Evolutionary conservation across 257 asterid species (phyloP), one percentile per base, ranked within the genome.

Genomic region (Solanum sparsipilum): DNA sequence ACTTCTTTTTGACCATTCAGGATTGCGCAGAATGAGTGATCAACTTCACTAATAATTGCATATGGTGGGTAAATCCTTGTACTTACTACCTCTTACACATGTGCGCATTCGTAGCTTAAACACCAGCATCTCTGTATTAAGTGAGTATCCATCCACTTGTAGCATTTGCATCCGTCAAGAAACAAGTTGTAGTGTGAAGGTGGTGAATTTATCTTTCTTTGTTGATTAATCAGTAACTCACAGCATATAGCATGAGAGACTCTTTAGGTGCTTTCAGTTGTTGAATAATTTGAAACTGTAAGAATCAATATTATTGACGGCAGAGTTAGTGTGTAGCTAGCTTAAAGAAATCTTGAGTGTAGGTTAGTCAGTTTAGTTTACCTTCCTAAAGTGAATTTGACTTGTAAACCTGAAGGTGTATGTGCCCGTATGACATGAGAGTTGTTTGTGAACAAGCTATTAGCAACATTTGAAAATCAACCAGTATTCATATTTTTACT

Each of bases 1-100:
- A 46, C 36, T 46, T 46, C 25, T 29, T 48, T 48, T 48, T 48
- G 44, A 48, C 12, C 83, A 31, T 88, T 89, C 93, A 92, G 94
- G 91, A 48, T 39, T 74, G 87, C 32, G 76, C 91, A 86, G 90
- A 89, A 86, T 84, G 91, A 90, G 36, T 91, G 89, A 91, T 63
- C 76, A 25, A 78, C 72, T 29, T 85, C 84, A 35, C 86, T 84
- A 68, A 39, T 75, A 87, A 86, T 73, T 73, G 86, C 83, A 84
- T 78, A 73, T 81, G 83, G 87, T 52, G 84, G 73, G 27, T 44
- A 79, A 79, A 44, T 16, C 85, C 20, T 41, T 44, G 27, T 79
- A 44, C 65, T 79, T n/a, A 36, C 36, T 41, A 78, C 84, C 84
- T 79, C 65, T 44, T 79, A 23, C 85, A 44, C 39, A n/a, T 13